Evolutionary conservation across 73 alveolate species (phyloP).

Genomic region (Uronychia binucleata): DNA sequence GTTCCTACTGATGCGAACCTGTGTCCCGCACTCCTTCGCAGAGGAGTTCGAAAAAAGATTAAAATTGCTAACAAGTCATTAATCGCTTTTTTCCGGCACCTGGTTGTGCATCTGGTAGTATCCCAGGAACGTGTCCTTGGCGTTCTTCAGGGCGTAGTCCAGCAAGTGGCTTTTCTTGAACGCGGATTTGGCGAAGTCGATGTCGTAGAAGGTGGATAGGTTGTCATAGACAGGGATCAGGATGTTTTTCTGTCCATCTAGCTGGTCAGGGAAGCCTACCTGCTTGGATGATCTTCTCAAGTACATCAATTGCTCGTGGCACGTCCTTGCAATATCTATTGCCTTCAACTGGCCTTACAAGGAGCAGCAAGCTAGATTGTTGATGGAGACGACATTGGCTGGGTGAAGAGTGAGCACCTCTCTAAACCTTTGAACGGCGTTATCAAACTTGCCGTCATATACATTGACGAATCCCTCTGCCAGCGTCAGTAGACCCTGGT

Average conservation of each 20-base stretch:
- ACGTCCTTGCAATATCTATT: background rate
- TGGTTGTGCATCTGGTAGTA: background rate
- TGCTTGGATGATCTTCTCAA: background rate
- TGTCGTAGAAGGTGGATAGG: background rate
- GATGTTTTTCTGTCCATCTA: background rate
- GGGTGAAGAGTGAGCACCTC: background rate
- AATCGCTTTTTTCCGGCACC: background rate
- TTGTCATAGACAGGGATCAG: background rate
- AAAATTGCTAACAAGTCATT: background rate
- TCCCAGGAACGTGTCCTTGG: background rate
- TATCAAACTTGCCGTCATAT: background rate
- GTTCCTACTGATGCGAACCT: background rate
- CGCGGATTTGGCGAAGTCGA: background rate
- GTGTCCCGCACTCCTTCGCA: background rate
- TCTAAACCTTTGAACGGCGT: background rate
- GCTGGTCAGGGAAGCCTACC: background rate
- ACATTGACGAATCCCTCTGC: background rate
- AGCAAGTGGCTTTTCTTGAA: background rate
- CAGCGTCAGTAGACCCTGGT: background rate
- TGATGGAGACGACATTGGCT: background rate
- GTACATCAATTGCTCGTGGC: background rate
- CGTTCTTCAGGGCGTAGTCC: background rate
- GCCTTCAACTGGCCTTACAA: background rate
- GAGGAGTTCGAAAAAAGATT: background rate
- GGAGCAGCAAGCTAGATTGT: background rate